Base-by-base conservation (phyloP, 208 protist genomes). In the Acanthamoeba triangularis region DNA sequence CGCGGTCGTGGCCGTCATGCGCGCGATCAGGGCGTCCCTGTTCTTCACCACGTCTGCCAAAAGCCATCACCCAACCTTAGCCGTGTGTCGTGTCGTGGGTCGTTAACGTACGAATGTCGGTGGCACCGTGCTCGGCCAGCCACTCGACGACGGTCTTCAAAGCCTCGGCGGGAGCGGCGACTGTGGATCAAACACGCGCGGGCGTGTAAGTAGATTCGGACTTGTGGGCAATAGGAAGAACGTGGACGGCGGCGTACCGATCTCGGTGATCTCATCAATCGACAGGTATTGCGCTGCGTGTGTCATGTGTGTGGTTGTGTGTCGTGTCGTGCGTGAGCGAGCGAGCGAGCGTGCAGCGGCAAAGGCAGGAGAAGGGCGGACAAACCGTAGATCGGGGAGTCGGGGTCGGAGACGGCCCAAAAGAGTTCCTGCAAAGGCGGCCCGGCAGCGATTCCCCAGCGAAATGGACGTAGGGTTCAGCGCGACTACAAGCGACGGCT, bases 331-430 rank as follows among this genome's bases (percentile, higher is more conserved):
- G 18, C 35, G 33, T 80, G 11, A 37, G n/a, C 72, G 35, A 44
- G 10, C 69, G 69, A 37, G 18, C 2, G 18, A 78, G 10, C 13
- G 18, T 18, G 37, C 14, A 14, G 35, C 8, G 35, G 5, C 35
- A 30, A 14, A 41, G 67, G n/a, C 4, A 33, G 65, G n/a, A 33
- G 33, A 30, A 18, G 3, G 65, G 13, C 65, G 65, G 25, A 67
- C 28, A 3, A 35, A 80, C 72, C 72, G 72, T 80, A 80, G 72
- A 44, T 20, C 72, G 72, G 72, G 18, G 72, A 80, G 72, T 80
- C 72, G 35, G 72, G 72, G 72, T 80, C 72, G n/a, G 72, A 80
- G 16, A 80, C 72, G 33, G 72, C 72, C 72, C 72, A 80, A 11
- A 80, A 80, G 72, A 80, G 72, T 44, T 80, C 72, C 72, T 80